Evolutionary conservation across 805 yeast genomes (phyloP), one percentile per base, ranked within the genome.

Genomic region (Yarrowia sp.): DNA sequence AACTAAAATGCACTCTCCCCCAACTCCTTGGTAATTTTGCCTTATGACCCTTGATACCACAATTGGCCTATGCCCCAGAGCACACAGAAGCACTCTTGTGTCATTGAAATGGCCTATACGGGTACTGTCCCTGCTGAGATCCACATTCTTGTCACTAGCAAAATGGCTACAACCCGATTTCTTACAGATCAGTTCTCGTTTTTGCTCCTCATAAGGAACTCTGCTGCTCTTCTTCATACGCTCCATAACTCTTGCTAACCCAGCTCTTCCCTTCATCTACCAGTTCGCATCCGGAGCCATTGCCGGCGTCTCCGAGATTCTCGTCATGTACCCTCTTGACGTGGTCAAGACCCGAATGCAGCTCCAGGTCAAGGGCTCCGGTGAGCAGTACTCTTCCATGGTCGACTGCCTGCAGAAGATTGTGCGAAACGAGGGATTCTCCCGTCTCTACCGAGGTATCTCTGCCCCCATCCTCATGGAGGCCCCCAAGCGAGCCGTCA

Each of bases 401-500:
- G 70, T 92, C 66, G 95, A 90, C 74, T 90, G 97, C 75, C 77
- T 95, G 70, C 77, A 82, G 68, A 92, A 92, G 77, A 93, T 95
- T 70, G 83, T 95, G 71, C 85, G 83, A 71, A 86, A 84, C 70
- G 99, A 95, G 77, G 99, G 99, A 61, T 82, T 85, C 44, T 78
- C 88, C 11, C 82, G 95, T 68, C 82, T 93, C 66, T 95, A 95
- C 79, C 86, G 92, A 74, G 99, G 99, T 69, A 95, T 95, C 72
- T 80, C 89, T 32, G 97, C 99, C 24, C 99, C 99, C 35, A 90
- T 95, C 70, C 81, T 95, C 72, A 95, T 95, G 99, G 99, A 95
- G 77, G 99, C 98, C 14, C 99, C 99, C 69, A 95, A 95, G 82
- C 86, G 99, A 80, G 99, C 99, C 44, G 92, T 97, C 69, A 95